Conservation (phyloP, 2,329 filamentous ascomycete genomes). For the Hortaea sp. region DNA sequence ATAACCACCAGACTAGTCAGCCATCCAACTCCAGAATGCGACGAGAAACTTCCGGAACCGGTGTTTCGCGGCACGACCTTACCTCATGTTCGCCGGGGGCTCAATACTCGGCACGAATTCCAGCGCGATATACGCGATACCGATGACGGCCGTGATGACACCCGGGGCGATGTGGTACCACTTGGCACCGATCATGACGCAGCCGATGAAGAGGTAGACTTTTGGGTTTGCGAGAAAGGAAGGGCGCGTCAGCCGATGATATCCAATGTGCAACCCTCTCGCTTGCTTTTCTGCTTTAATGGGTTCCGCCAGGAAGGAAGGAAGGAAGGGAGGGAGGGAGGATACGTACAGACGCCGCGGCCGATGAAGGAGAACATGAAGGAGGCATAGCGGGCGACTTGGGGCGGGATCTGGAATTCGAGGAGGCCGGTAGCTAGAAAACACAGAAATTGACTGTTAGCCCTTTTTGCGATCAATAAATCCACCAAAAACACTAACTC, state of each 20-base stretch:
- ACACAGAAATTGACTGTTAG: too few relatives aligned
- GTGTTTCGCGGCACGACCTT: conserved; percentile 10
- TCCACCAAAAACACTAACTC: too few relatives aligned
- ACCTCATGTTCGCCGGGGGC: conserved; percentile 45
- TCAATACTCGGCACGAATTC: conserved; percentile 44
- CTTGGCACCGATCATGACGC: conserved; percentile 62
- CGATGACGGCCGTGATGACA: conserved; percentile 64
- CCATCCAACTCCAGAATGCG: background rate
- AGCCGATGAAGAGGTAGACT: conserved; percentile 97
- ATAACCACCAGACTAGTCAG: background rate
- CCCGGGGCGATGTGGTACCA: conserved; percentile 66
- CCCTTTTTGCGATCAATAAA: conserved; percentile 1
- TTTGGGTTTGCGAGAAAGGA: background rate
- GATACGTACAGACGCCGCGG: conserved; percentile 76
- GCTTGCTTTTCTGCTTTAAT: conserved; percentile 51
- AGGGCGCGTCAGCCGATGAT: conserved; percentile 5
- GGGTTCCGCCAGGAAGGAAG: conserved; percentile 85
- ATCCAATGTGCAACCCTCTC: background rate
- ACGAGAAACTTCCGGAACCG: background rate
- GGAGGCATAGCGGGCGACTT: conserved; percentile 84
- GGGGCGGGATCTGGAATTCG: conserved; percentile 91
- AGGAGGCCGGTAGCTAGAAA: conserved; percentile 49
- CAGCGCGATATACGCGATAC: conserved; percentile 58
- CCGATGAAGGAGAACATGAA: conserved; percentile 98
- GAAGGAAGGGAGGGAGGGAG: conserved; percentile 86